These are phyloP conservation scores for Mycena floridula DNA, from an alignment of 768 basidiomycete genomes.

Conservation along the genomic window DNA sequence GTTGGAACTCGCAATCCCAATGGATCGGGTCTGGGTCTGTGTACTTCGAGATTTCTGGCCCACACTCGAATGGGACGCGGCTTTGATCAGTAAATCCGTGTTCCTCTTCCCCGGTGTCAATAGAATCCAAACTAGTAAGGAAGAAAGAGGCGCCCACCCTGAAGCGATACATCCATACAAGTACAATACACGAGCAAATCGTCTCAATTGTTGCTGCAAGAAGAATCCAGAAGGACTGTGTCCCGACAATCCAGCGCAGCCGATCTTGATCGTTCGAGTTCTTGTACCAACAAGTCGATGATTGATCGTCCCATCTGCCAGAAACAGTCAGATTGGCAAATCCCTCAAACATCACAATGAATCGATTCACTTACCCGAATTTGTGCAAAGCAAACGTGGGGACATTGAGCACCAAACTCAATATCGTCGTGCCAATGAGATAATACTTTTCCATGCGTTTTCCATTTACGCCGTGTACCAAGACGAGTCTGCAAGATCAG, in stretches of 20 bases:
- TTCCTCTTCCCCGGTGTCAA: not conserved
- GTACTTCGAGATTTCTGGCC: too few species aligned
- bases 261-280: constrained; percentile 8
- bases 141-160: too few species aligned
- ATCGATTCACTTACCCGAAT: constrained; percentile 21
- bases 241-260: constrained; percentile 18
- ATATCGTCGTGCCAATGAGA: constrained; percentile 10
- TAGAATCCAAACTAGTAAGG: too few species aligned
- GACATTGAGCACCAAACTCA: constrained; percentile 12
- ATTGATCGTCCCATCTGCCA: constrained; percentile 12
- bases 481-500: constrained; percentile 13
- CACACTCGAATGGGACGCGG: too few species aligned
- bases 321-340: not conserved
- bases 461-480: constrained; percentile 19
- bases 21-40: too few species aligned
- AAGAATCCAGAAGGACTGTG: constrained; percentile 18
- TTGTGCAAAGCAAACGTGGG: constrained; percentile 15
- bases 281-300: constrained; percentile 17
- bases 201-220: constrained; percentile 15
- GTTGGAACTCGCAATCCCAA: too few species aligned
- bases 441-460: constrained; percentile 22
- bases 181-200: constrained; percentile 10
- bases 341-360: not conserved
- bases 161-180: constrained; percentile 13
- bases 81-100: too few species aligned